Conservation (phyloP, 805 yeast genomes). For the Candida rishiriensis region DNA sequence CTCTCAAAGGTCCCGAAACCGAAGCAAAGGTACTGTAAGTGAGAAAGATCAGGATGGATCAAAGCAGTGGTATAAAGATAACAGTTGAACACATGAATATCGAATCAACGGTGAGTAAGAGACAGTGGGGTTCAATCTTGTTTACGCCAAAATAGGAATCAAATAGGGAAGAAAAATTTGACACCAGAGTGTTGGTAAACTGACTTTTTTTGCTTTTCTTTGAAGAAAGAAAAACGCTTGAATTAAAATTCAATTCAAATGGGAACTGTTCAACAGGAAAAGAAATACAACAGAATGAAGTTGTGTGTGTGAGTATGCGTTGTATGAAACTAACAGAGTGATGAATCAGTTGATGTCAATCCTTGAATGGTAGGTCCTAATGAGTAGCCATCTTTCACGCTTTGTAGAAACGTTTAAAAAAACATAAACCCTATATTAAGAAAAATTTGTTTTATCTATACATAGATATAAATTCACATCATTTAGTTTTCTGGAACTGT, state of each 20-base stretch:
- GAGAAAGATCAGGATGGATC: background rate
- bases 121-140: conserved; percentile 54
- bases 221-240: too few species aligned
- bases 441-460: conserved; percentile 21
- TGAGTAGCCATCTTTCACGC: background rate
- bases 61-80: too few species aligned
- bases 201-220: conserved; percentile 15
- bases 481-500: conserved; percentile 68
- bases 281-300: background rate
- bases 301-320: background rate
- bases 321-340: too few species aligned
- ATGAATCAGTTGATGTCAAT: too few species aligned
- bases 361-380: too few species aligned
- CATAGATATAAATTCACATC: conserved; percentile 23
- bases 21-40: conserved; percentile 13
- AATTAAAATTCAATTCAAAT: too few species aligned
- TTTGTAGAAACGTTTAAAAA: background rate
- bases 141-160: conserved; percentile 91
- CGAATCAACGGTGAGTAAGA: conserved; percentile 63
- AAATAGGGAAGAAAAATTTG: conserved; percentile 51
- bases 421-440: conserved; percentile 23
- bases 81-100: too few species aligned
- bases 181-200: conserved; percentile 96
- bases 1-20: conserved; percentile 10
- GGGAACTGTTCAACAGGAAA: too few species aligned